Base-by-base conservation (phyloP, 1,284 basidiomycete species). In the Mrakiaceae sp. region DNA sequence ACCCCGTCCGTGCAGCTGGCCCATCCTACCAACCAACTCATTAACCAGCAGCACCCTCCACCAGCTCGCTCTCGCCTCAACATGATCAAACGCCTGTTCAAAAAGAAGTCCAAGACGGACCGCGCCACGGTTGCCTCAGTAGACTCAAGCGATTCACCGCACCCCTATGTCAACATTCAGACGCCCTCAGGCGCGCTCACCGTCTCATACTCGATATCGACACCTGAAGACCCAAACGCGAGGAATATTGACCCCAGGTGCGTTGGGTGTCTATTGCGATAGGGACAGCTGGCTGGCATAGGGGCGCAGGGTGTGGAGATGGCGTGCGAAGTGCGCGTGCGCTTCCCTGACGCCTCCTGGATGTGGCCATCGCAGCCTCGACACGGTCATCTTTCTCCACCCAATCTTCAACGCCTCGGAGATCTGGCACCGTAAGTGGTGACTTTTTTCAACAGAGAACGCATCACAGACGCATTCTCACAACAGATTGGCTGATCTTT, bases 401-500 rank as follows among this genome's bases (percentile, higher is more conserved):
- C 60, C 60, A 7, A 40, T 61, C 5, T 61, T 53, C 52, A 27
- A n/a, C 39, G 60, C 60, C 16, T 53, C 50, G 11, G 16, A 60
- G 51, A 60, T 60, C 48, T 65, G 53, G 53, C 59, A 65, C 46
- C 59, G 64, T 65, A 2, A 48, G 64, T 64, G 8, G 7, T 46
- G 1, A 44, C 11, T 51, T 14, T 14, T 16, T 16, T 14, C 27
- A 5, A 3, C 42, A 2, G 6, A 27, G 16, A 8, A n/a, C 9
- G 27, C 9, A 40, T 14, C n/a, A 14, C 46, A 16, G 12, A 12
- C 43, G 49, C 40, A 3, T 11, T 56, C 14, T 52, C 51, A 12
- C 46, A 12, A 40, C 47, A n/a, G 11, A 43, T 12, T n/a, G 14
- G 16, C 44, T 9, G 16, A 14, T 27, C 54, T 48, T 39, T 50